A percentile compares a stretch with the other conserved stretches of the same genome.
These are phyloP conservation scores for Canavalia gladiata DNA, from an alignment of 306 rosid species.

Conservation along the genomic window DNA sequence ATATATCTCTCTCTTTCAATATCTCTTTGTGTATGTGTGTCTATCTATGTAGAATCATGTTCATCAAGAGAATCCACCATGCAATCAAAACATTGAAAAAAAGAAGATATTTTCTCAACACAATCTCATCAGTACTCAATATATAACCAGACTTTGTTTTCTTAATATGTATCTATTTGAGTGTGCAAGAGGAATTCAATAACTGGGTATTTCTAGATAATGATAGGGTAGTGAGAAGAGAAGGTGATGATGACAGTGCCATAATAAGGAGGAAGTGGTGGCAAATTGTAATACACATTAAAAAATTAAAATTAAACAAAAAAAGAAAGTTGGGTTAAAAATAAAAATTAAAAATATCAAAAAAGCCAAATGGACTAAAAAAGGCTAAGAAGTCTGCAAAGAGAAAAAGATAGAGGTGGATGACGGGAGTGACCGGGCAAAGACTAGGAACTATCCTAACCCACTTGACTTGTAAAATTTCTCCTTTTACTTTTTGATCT, in stretches of 20 bases:
- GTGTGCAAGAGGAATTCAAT: background rate
- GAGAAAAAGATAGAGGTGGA: constrained; percentile 48
- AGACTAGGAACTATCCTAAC: constrained; percentile 57
- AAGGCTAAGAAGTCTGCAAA: constrained; percentile 50
- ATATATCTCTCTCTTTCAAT: background rate
- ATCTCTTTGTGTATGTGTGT: constrained; percentile 42
- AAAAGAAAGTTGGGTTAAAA: background rate
- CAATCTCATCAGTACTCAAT: constrained; percentile 48
- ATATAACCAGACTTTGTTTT: constrained; percentile 38
- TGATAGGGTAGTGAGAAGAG: constrained; percentile 36
- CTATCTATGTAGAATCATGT: constrained; percentile 39
- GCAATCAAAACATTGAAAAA: constrained; percentile 54
- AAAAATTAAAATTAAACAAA: background rate
- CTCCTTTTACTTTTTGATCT: constrained; percentile 15
- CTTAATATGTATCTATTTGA: constrained; percentile 12
- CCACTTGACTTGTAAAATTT: constrained; percentile 50
- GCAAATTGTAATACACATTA: constrained; percentile 41
- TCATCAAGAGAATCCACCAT: constrained; percentile 49
- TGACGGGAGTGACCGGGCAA: constrained; percentile 55
- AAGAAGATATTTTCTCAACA: constrained; percentile 42
- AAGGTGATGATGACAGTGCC: constrained; percentile 63
- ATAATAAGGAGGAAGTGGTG: constrained; percentile 40
- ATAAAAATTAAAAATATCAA: background rate
- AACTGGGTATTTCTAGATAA: constrained; percentile 36
- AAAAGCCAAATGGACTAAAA: constrained; percentile 45